These are phyloP conservation scores for Lagerstroemia speciosa DNA, from an alignment of 345 rosid species.

Conservation along the genomic window DNA sequence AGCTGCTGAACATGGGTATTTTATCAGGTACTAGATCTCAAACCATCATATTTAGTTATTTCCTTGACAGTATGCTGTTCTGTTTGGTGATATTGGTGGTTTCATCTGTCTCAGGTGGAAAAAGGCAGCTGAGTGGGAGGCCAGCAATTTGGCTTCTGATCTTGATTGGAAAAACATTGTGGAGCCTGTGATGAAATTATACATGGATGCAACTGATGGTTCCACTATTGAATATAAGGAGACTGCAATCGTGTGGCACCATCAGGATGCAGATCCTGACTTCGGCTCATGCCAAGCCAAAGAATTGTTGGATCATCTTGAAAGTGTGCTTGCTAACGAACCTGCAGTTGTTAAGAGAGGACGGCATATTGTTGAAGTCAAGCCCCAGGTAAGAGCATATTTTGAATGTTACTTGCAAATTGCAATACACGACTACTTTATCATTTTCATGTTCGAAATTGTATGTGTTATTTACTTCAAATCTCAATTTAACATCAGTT, in stretches of 20 bases:
- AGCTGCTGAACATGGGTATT: slow-evolving; percentile 86
- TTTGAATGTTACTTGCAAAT: too few species aligned
- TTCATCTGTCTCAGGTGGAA: slow-evolving; percentile 39
- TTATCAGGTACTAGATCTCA: slow-evolving; percentile 34
- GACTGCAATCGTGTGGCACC: slow-evolving; percentile 87
- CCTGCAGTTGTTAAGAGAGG: slow-evolving; percentile 79
- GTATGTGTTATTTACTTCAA: too few species aligned
- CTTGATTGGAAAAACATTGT: slow-evolving; percentile 69
- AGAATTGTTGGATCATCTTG: slow-evolving; percentile 75
- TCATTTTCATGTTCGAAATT: too few species aligned
- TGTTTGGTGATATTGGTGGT: background rate
- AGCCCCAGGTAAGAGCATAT: slow-evolving; percentile 55
- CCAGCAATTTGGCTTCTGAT: slow-evolving; percentile 40
- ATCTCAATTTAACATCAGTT: background rate
- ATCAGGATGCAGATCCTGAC: slow-evolving; percentile 90
- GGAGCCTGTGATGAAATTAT: slow-evolving; percentile 76
- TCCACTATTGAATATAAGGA: slow-evolving; percentile 69
- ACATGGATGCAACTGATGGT: slow-evolving; percentile 83
- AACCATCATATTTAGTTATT: background rate
- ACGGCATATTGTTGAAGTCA: slow-evolving; percentile 82
- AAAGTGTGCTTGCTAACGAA: slow-evolving; percentile 75
- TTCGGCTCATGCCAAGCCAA: slow-evolving; percentile 90
- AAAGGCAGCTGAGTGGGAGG: slow-evolving; percentile 57
- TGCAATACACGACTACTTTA: too few species aligned
- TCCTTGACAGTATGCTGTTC: background rate